Base-by-base conservation (phyloP, 495 filamentous ascomycete genomes). In the Penicillium cinerascens region DNA sequence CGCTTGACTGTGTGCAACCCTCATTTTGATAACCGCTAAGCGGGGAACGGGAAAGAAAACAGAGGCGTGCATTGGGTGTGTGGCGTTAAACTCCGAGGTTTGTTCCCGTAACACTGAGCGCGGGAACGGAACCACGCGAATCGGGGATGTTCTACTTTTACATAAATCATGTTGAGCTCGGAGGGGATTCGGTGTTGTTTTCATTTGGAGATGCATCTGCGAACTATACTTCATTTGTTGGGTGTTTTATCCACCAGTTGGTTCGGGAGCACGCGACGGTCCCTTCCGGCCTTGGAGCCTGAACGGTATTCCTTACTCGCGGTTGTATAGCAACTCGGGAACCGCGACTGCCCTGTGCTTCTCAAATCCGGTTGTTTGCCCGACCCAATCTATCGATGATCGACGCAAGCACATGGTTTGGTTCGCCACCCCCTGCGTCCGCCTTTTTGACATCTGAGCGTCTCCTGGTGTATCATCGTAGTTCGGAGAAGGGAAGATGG, bases 381-480 rank as follows among this genome's bases (percentile, higher is more conserved):
- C 22, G 11, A 33, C 29, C 10, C 1, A 33, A 3, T 33, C 10
- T 10, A 33, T 33, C 29, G 29, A 13, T 33, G 49, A 52, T 52
- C 42, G 41, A 52, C 42, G 20, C 22, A 33, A 50, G 39, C 49
- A 52, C 41, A 52, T 52, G 49, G 47, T 5, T 40, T 26, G 35
- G 42, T 49, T 49, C 47, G 39, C 40, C 39, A 20, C 35, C 49
- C 49, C 49, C 47, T 49, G 47, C 47, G 47, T 49, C 47, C 15
- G 22, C 37, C 25, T 29, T 27, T 49, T 49, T 27, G 22, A 49
- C 33, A 38, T 38, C 16, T 38, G 29, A 15, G 16, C 22, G 26
- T 29, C 26, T 6, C 26, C 11, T 29, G 26, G 26, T 10, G 3
- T 29, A 29, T 29, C 7, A 4, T 33, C 11, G 9, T 13, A 33